Conservation (phyloP, 1,284 basidiomycete species). For the Microbotryum saponariae region DNA sequence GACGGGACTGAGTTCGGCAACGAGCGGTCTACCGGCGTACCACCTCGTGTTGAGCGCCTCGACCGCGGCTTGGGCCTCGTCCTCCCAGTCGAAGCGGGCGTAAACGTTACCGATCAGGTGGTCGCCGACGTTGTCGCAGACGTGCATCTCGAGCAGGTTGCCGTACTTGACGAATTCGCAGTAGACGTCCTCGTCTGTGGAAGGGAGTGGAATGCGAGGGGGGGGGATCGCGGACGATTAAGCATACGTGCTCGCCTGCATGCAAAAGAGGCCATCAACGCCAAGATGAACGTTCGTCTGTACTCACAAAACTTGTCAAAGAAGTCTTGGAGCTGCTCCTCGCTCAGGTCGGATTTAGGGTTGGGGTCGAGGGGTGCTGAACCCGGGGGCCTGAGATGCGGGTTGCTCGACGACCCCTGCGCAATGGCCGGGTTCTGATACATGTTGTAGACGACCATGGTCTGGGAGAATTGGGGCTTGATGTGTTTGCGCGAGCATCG, state of each 20-base stretch:
- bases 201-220: not conserved
- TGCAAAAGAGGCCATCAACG: not conserved
- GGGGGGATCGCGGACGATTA: not conserved
- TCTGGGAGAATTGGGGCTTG: constrained; percentile 92
- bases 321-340: constrained; percentile 82
- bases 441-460: constrained; percentile 87
- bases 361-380: constrained; percentile 15
- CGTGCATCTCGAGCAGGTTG: constrained; percentile 88
- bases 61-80: constrained; percentile 88
- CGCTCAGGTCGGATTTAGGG: constrained; percentile 48
- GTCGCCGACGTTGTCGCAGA: constrained; percentile 99
- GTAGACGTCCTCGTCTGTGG: constrained; percentile 39
- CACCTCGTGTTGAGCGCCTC: constrained; percentile 90
- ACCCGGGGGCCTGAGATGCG: constrained; percentile 22
- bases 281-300: constrained; percentile 1
- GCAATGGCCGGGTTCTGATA: constrained; percentile 97
- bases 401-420: constrained; percentile 61
- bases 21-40: constrained; percentile 96
- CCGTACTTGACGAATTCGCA: constrained; percentile 87
- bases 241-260: not conserved
- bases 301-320: constrained; percentile 98
- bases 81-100: constrained; percentile 96
- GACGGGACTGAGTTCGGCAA: constrained; percentile 95
- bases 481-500: constrained; percentile 96
- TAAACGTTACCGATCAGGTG: constrained; percentile 99